Conservation (phyloP, 2,329 filamentous ascomycete genomes). For the Diaporthe ampelina region DNA sequence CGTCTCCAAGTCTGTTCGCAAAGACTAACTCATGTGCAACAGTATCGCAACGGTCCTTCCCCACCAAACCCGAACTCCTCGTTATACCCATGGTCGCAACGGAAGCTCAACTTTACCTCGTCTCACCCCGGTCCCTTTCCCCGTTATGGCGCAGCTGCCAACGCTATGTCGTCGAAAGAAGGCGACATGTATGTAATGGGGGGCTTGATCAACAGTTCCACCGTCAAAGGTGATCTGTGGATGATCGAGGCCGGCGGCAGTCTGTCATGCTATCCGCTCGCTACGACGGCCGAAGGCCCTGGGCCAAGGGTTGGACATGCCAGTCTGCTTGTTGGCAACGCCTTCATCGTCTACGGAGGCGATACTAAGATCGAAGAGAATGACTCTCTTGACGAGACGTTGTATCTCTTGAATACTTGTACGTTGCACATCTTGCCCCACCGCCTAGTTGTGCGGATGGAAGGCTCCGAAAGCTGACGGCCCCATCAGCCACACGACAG, state of each 20-base stretch:
- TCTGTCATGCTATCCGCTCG: conserved; percentile 91
- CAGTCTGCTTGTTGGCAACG: conserved; percentile 95
- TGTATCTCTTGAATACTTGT: conserved; percentile 99
- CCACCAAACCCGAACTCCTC: conserved; percentile 76
- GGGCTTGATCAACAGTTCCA: conserved; percentile 92
- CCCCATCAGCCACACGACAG: conserved; percentile 85
- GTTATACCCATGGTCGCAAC: conserved; percentile 96
- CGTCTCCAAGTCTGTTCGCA: neutral
- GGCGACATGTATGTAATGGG: conserved; percentile 99
- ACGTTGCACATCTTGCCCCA: conserved; percentile 57
- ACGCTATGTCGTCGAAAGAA: conserved; percentile 92
- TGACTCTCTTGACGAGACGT: conserved; percentile 91
- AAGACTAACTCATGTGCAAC: conserved; percentile 42
- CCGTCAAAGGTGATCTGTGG: conserved; percentile 97
- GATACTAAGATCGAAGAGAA: conserved; percentile 97
- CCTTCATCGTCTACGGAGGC: conserved; percentile 98
- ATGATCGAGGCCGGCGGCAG: conserved; percentile 92
- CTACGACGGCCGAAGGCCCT: conserved; percentile 92
- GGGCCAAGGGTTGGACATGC: conserved; percentile 95
- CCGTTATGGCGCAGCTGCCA: conserved; percentile 96
- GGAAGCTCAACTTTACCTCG: conserved; percentile 87
- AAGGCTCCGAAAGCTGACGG: conserved; percentile 29
- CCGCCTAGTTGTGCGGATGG: neutral
- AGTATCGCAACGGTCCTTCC: conserved; percentile 69
- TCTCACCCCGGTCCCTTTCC: conserved; percentile 90